Conservation (phyloP, 805 yeast genomes). For the Hanseniaspora pseudoguilliermondii region DNA sequence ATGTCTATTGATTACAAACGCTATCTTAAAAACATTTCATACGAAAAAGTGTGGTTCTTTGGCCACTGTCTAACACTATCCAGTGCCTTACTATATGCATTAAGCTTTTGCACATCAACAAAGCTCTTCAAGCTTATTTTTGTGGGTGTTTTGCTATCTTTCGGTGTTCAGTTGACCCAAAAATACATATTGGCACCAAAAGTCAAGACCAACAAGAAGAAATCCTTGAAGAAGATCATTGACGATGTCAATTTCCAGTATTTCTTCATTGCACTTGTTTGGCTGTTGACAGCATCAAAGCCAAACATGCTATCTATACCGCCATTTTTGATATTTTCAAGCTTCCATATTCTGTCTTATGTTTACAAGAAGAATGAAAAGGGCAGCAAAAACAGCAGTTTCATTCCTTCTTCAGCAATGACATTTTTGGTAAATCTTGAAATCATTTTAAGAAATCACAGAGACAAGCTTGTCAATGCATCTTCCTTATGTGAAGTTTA, state of each 20-base stretch:
- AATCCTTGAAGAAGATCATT: constrained; percentile 25
- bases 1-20: background rate
- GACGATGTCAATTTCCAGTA: constrained; percentile 66
- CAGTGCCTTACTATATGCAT: constrained; percentile 30
- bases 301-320: constrained; percentile 47
- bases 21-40: background rate
- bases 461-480: constrained; percentile 44
- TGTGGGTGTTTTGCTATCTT: constrained; percentile 55
- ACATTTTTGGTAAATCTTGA: constrained; percentile 24
- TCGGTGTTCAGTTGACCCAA: constrained; percentile 64
- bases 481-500: constrained; percentile 50
- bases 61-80: constrained; percentile 42
- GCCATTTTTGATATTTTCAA: constrained; percentile 66
- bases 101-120: constrained; percentile 25
- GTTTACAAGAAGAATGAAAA: constrained; percentile 6
- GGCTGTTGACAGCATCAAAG: constrained; percentile 39
- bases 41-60: constrained; percentile 65
- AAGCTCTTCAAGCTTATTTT: constrained; percentile 48
- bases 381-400: constrained; percentile 52
- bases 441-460: constrained; percentile 38
- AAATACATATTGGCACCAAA: constrained; percentile 27
- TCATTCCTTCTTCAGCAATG: constrained; percentile 29
- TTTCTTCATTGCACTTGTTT: constrained; percentile 41
- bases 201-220: constrained; percentile 17
- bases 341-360: constrained; percentile 72